Evolutionary conservation across 2,329 filamentous ascomycete species (phyloP), one percentile per base, ranked within the genome.

Genomic region (Cordyceps tenuipes): DNA sequence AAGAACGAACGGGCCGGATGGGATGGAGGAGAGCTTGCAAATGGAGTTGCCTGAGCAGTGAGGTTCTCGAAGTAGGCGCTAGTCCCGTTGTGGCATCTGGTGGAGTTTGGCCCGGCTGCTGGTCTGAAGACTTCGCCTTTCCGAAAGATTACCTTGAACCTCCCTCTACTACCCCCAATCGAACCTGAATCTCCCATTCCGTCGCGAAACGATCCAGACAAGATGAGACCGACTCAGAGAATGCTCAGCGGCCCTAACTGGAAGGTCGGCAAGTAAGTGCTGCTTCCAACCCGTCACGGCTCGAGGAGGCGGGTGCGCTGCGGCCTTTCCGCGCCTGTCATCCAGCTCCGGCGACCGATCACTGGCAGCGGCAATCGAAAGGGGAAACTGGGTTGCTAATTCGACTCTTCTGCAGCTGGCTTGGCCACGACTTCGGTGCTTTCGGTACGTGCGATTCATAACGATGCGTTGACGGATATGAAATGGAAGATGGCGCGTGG

Each of bases 391-490:
- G 53, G 23, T 23, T 61, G 63, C 72, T 73, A 64, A 74, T 63
- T 48, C 47, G 7, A 10, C 12, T 50, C 29, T 59, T 63, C 21
- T 64, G 66, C 68, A 92, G 89, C 73, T 91, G 79, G 75, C 77
- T 92, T 62, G 89, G 89, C 51, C 61, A 62, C 67, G 76, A 76
- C 74, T 93, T 89, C 88, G 89, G 89, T 70, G 77, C 79, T 69
- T 77, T 92, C 66, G 89, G 88, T 91, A 83, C 79, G 85, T 84
- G 66, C 49, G 49, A 59, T 10, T 61, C 17, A 36, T 15, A 41
- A 43, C 56, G 51, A 57, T 50, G 52, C 59, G 21, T 44, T 31
- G 21, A 5, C 10, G 55, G 55, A 43, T 23, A 31, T 26, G 50
- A 43, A 23, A 29, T 21, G 29, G 23, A 26, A 29, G 7, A 48